Evolutionary conservation across 2,329 filamentous ascomycete species (phyloP).

Genomic region (Sphaerulina musiva): DNA sequence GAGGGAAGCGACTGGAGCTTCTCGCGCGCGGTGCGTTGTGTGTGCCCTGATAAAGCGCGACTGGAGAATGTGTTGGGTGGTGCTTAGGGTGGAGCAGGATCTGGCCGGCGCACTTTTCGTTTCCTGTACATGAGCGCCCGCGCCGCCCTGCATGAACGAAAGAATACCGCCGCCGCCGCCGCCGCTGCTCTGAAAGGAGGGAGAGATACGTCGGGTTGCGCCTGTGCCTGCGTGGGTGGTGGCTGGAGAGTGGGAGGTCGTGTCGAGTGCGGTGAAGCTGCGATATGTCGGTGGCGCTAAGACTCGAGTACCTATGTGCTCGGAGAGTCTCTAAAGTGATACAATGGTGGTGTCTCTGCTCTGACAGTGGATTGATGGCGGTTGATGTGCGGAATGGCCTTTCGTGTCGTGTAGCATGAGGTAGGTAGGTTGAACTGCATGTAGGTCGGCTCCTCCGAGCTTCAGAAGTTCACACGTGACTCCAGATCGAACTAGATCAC

Average conservation of each 20-base stretch:
- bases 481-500: too few species aligned
- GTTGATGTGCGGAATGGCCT: background rate
- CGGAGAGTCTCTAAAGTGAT: background rate
- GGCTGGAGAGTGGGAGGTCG: background rate
- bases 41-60: constrained; percentile 14
- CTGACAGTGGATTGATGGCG: background rate
- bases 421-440: too few species aligned
- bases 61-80: constrained; percentile 16
- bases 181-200: background rate
- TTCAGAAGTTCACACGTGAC: too few species aligned
- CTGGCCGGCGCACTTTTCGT: constrained; percentile 43
- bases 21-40: constrained; percentile 12
- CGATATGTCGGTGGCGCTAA: constrained; percentile 4
- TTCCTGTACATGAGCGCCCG: constrained; percentile 44
- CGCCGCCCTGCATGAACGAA: constrained; percentile 32
- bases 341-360: background rate
- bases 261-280: background rate
- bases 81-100: constrained; percentile 40
- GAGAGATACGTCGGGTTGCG: background rate
- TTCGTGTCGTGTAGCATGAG: background rate
- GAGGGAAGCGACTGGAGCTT: constrained; percentile 14
- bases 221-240: background rate
- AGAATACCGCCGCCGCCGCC: constrained; percentile 13
- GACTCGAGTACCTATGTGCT: background rate
- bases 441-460: too few species aligned